Conservation (phyloP, 352 stramenopile species). For the Phytophthora nicotianae region DNA sequence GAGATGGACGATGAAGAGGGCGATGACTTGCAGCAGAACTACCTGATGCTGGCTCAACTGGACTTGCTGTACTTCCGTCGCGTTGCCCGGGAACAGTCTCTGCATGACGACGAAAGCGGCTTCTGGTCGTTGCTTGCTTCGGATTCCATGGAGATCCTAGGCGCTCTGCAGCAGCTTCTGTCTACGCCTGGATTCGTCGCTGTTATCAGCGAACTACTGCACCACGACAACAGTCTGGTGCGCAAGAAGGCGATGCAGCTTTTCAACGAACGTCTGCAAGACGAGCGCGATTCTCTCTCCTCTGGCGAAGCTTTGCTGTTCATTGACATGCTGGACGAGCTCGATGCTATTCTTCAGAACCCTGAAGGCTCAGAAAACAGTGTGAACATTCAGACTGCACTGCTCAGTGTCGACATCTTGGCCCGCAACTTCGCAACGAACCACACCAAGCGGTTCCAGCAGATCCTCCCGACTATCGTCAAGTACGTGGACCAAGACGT, state of each 20-base stretch:
- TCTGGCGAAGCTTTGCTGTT: slow-evolving; percentile 81
- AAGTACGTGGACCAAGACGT: slow-evolving; percentile 73
- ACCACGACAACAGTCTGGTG: slow-evolving; percentile 87
- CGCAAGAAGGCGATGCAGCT: slow-evolving; percentile 90
- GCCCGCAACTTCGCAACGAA: slow-evolving; percentile 76
- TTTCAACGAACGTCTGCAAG: slow-evolving; percentile 86
- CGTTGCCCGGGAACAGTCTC: slow-evolving; percentile 69
- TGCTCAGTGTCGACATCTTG: slow-evolving; percentile 86
- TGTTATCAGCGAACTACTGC: slow-evolving; percentile 83
- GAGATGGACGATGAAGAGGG: slow-evolving; percentile 42
- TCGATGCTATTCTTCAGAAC: slow-evolving; percentile 76
- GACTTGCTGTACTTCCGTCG: slow-evolving; percentile 85
- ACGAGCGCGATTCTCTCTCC: slow-evolving; percentile 61
- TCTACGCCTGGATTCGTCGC: slow-evolving; percentile 87
- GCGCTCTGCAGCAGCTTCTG: slow-evolving; percentile 81
- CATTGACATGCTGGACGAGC: slow-evolving; percentile 88
- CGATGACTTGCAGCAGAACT: slow-evolving; percentile 74
- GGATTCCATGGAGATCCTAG: slow-evolving; percentile 75
- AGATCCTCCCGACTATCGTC: slow-evolving; percentile 72
- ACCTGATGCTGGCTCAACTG: slow-evolving; percentile 78
- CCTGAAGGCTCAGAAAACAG: slow-evolving; percentile 62
- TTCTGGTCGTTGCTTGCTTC: slow-evolving; percentile 66
- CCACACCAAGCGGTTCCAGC: slow-evolving; percentile 79
- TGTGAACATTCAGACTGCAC: slow-evolving; percentile 82
- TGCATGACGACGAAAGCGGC: slow-evolving; percentile 49